Evolutionary conservation across 2,329 filamentous ascomycete genomes (phyloP).

Genomic region (Venturiaceae sp.): DNA sequence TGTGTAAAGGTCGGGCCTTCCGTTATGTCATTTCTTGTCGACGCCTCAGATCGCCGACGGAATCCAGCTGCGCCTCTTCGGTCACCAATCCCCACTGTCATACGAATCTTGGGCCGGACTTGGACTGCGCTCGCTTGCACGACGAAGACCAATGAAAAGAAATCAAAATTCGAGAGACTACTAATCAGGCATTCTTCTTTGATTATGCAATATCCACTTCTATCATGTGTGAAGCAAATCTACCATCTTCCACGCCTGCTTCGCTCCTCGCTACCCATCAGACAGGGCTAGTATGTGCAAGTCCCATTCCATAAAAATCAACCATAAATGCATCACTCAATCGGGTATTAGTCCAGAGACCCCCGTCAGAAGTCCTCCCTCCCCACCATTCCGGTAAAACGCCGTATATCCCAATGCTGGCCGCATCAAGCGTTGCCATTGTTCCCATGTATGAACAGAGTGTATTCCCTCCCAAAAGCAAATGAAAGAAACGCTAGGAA

Average conservation of each 20-base stretch:
- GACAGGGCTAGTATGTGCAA: background rate
- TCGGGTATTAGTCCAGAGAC: background rate
- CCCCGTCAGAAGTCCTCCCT: background rate
- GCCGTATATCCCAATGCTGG: background rate
- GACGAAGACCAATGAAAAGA: too few relatives aligned
- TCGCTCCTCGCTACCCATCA: background rate
- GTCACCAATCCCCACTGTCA: too few relatives aligned
- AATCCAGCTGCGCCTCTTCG: too few relatives aligned
- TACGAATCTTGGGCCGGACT: too few relatives aligned
- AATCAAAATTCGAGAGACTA: too few relatives aligned
- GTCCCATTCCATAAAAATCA: background rate
- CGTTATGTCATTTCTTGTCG: too few relatives aligned
- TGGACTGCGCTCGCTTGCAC: too few relatives aligned
- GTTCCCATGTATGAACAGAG: background rate
- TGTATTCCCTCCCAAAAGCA: background rate
- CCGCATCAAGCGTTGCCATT: background rate
- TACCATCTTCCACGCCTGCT: background rate
- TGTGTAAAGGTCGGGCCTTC: background rate
- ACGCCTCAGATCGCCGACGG: too few relatives aligned
- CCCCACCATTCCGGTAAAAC: background rate
- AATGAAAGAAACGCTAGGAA: background rate
- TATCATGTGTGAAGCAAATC: background rate
- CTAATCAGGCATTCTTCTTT: too few relatives aligned
- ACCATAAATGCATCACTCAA: background rate
- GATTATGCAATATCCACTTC: background rate